phyloP scores from a whole-genome alignment of 2,329 filamentous ascomycete species.

The Rutstroemia sp. region DNA sequence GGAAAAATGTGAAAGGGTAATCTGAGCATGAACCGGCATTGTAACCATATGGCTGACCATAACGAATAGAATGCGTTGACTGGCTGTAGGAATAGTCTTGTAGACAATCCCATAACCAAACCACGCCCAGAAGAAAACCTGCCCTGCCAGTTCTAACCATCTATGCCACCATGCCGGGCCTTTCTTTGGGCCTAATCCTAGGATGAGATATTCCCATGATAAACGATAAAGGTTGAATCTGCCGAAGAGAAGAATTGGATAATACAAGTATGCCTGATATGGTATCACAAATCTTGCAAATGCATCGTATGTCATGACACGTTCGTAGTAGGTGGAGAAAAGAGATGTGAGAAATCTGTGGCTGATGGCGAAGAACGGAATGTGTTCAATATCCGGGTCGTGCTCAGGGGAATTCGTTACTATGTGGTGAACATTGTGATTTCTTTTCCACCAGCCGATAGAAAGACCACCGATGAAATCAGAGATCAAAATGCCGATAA shows the following conservation, averaged over 20 bases:
- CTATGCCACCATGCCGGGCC: constrained; percentile 79
- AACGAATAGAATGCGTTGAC: constrained; percentile 65
- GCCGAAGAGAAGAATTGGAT: constrained; percentile 70
- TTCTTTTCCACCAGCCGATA: constrained; percentile 94
- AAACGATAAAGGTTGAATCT: constrained; percentile 83
- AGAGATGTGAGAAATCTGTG: constrained; percentile 71
- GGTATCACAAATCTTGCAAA: constrained; percentile 62
- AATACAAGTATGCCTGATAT: constrained; percentile 79
- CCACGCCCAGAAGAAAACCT: constrained; percentile 78
- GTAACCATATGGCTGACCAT: constrained; percentile 75
- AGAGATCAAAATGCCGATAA: constrained; percentile 84
- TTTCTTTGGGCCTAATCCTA: constrained; percentile 61
- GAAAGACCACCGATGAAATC: constrained; percentile 86
- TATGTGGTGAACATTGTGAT: constrained; percentile 94
- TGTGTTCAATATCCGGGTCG: constrained; percentile 88
- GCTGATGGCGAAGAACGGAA: constrained; percentile 82
- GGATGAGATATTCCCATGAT: constrained; percentile 70
- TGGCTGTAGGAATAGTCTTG: constrained; percentile 59
- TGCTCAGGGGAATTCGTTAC: constrained; percentile 94
- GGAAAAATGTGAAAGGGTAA: constrained; percentile 85
- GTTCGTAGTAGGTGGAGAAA: constrained; percentile 76
- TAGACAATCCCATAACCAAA: constrained; percentile 81
- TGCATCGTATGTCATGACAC: constrained; percentile 69
- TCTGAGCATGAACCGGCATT: constrained; percentile 79
- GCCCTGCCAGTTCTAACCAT: constrained; percentile 69